Evolutionary conservation across 2,329 filamentous ascomycete species (phyloP), one percentile per base, ranked within the genome.

Genomic region (Coniochaeta hoffmannii): DNA sequence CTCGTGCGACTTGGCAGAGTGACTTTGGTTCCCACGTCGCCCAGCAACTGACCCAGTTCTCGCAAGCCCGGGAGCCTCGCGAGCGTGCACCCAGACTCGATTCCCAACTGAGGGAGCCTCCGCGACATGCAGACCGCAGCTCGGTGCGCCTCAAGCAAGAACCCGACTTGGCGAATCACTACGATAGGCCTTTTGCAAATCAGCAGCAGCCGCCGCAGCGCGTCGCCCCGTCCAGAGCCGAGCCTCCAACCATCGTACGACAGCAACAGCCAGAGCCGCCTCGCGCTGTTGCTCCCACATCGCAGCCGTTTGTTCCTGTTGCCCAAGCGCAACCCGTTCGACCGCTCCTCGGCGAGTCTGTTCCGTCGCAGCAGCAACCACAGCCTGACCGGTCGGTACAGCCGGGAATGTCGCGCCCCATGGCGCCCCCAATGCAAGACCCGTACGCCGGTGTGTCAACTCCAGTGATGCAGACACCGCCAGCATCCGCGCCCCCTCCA

Each of bases 91-190:
- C 31, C 34, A 57, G 58, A 46, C 50, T 61, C 44, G 58, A 65
- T n/a, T 35, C 64, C 34, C 59, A 62, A 38, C 63, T 61, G 41
- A 63, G 67, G 51, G 64, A 66, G n/a, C 59, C 63, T 9, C 55
- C 63, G 52, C 57, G 62, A 52, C 59, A 62, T 55, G 63, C 57
- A 14, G 61, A 64, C 28, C 57, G 63, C 30, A 60, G 60, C 30
- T 65, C 63, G 10, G 58, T 69, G 53, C 70, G 69, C 28, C 70
- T 80, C 50, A 81, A 81, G 64, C 76, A 80, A 59, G 79, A 82
- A 60, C 73, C 73, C 3, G 78, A 81, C 50, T 61, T 72, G 46
- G 64, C 65, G n/a, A 71, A 71, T 55, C 76, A 73, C 35, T 76
- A 74, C 57, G 78, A 81, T 36, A 67, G 70, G 0, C 79, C 73